Conservation (phyloP, 495 filamentous ascomycete species). For the Amniculicola lignicola region DNA sequence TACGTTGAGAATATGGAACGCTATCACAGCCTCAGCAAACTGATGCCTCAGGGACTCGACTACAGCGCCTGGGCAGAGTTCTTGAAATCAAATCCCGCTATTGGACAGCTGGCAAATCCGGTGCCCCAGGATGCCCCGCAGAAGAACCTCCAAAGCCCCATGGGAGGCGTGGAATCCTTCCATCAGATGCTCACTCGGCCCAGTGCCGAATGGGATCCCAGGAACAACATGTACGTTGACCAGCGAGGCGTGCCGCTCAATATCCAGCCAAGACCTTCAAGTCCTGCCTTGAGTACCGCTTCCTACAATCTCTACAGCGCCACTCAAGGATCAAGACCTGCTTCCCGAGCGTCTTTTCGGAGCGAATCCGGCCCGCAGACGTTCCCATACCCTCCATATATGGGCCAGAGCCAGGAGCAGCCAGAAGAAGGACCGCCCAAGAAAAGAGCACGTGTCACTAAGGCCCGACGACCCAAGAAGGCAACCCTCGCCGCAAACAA, state of each 20-base stretch:
- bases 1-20: conserved; percentile 62
- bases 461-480: conserved; percentile 64
- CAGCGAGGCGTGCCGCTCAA: conserved; percentile 26
- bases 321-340: conserved; percentile 41
- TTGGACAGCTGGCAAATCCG: conserved; percentile 24
- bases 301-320: conserved; percentile 32
- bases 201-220: neutral
- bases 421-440: conserved; percentile 48
- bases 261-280: conserved; percentile 39
- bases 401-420: neutral
- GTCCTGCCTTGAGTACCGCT: conserved; percentile 43
- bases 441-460: conserved; percentile 71
- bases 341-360: conserved; percentile 45
- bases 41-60: conserved; percentile 63
- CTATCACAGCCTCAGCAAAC: conserved; percentile 58
- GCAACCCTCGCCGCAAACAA: conserved; percentile 66
- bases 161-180: conserved; percentile 26
- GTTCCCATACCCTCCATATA: neutral
- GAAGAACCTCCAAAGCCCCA: neutral
- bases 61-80: conserved; percentile 57
- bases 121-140: neutral
- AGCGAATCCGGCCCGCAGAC: conserved; percentile 24
- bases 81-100: conserved; percentile 38
- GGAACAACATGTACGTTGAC: conserved; percentile 3
- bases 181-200: conserved; percentile 32